phyloP scores from a whole-genome alignment of 371 early-diverging fungal genomes.

The Circinella umbellata region DNA sequence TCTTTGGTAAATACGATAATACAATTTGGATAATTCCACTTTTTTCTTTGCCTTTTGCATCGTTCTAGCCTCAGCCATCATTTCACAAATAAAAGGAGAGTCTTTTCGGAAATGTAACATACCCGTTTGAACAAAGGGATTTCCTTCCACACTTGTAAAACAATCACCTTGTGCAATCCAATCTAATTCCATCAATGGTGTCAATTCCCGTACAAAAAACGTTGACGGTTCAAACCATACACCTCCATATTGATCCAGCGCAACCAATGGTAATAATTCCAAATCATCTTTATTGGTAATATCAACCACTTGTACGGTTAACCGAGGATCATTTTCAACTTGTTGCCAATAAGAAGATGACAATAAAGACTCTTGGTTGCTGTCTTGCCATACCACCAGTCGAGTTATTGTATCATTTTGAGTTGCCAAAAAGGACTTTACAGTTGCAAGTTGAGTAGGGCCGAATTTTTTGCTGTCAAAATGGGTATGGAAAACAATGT shows the following conservation, averaged over 20 bases:
- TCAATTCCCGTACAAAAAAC: conserved; percentile 48
- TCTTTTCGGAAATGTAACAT: conserved; percentile 41
- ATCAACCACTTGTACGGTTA: conserved; percentile 23
- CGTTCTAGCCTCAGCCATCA: conserved; percentile 24
- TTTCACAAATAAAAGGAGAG: conserved; percentile 52
- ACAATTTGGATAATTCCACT: conserved; percentile 18
- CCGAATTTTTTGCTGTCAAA: conserved; percentile 30
- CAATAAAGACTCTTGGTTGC: conserved; percentile 27
- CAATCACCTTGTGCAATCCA: conserved; percentile 53
- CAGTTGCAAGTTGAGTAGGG: conserved; percentile 37
- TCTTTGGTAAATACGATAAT: conserved; percentile 34
- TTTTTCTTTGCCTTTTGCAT: background rate
- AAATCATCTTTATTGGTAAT: conserved; percentile 12
- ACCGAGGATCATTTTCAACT: conserved; percentile 9
- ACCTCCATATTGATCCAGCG: conserved; percentile 51
- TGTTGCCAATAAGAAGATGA: conserved; percentile 30
- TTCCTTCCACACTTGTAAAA: conserved; percentile 28
- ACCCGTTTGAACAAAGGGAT: conserved; percentile 29
- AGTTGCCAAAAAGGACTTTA: conserved; percentile 51
- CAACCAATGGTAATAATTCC: conserved; percentile 20
- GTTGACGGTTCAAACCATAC: conserved; percentile 55
- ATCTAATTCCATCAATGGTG: conserved; percentile 43
- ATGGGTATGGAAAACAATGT: conserved; percentile 42
- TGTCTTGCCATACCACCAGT: conserved; percentile 49
- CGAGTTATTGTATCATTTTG: conserved; percentile 36